Base-by-base conservation (phyloP, 768 basidiomycete genomes). In the Jaapia argillacea region DNA sequence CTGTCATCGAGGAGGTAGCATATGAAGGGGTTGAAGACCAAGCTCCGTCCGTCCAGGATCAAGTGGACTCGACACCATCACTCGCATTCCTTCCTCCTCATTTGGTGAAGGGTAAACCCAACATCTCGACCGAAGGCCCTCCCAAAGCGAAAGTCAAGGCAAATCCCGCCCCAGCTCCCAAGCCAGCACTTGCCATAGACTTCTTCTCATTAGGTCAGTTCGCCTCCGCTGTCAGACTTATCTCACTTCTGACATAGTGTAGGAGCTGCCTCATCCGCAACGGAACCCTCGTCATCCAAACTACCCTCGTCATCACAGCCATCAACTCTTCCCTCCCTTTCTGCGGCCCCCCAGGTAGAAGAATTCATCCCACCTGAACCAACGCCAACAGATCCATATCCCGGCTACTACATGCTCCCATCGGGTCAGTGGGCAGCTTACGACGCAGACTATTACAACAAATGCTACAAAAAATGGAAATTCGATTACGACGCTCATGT, bases 381-480 rank as follows among this genome's bases (percentile, higher is more conserved):
- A 1, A 81, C 79, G 4, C 73, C 75, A 3, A 67, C 68, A 5
- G 89, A 91, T 54, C 74, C 76, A 13, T 88, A 89, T 58, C 89
- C 89, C 1, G 89, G 89, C 4, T 92, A 91, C 64, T 90, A 91
- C 52, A 79, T 81, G 43, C 70, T 84, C 16, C 86, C 89, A 0
- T 82, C 85, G 5, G 89, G 89, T 14, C 60, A 71, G 25, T 93
- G 88, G 79, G 81, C 75, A 21, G 76, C 79, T 0, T 71, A 90
- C 54, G 85, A 91, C 41, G 60, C 75, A 1, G 69, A 56, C 25
- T 86, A 85, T 58, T 91, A 85, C 52, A 69, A 67, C 16, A 71
- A 66, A 37, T 84, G 81, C 57, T 69, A 77, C 52, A 71, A 76
- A 45, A 81, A 77, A 54, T 90, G 86, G 88, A 69, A 85, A 53